Evolutionary conservation across 176 grass and related monocot species (phyloP), one percentile per base, ranked within the genome.

Genomic region (Chrysopogon serrulatus): DNA sequence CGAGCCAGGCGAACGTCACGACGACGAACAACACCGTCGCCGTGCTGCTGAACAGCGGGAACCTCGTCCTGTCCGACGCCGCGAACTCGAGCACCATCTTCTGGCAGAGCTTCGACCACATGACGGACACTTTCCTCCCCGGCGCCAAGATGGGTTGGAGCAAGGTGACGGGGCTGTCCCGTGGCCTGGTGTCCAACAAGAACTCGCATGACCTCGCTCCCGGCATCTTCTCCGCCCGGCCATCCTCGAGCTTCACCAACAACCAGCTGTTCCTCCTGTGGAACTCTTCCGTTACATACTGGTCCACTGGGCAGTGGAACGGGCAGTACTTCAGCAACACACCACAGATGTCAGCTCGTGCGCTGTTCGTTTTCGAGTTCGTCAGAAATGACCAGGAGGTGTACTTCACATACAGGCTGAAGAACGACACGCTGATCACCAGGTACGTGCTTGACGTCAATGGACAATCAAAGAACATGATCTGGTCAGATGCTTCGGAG

Each of bases 41-140:
- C 8, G 36, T 45, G 56, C 76, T 80, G 1, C 8, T 27, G 10
- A 13, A 80, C 37, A 80, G 5, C 2, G 68, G 68, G 0, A 80
- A 86, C 35, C 60, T 80, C 45, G 56, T 80, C 5, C 77, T 87
- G 4, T 14, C 47, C 16, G 39, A 69, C 48, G 36, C 48, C 0
- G 15, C 30, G 1, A 62, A 65, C 42, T 6, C 67, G 1, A 37
- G 14, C 13, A 3, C 15, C 69, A 13, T 79, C 15, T 48, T 65
- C 31, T 84, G 75, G 81, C 33, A 84, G 66, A 84, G 87, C 81
- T 84, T 88, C 67, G 36, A 74, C 73, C 40, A 84, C 66, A 69
- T 68, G 6, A 74, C 75, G 9, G 87, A 88, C 59, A 84, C 87
- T 3, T 32, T 88, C 56, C 76, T 88, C 8, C 81, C n/a, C n/a